phyloP scores from a whole-genome alignment of 192 early-diverging fungal species.

The Coemansia sp. region DNA sequence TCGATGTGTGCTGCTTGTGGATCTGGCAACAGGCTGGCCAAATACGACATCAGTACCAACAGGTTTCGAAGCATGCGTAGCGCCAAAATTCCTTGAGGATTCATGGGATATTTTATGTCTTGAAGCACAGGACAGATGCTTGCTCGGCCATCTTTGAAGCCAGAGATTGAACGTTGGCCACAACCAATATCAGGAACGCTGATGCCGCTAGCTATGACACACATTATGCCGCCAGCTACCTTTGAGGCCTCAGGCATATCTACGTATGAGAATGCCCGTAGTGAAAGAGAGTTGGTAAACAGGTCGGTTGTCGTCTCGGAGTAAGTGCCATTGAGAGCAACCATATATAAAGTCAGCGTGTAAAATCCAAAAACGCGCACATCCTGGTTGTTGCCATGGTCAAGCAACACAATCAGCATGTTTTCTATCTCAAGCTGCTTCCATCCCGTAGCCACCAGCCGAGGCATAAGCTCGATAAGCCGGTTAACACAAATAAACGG shows the following conservation, averaged over 20 bases:
- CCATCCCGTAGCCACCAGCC: conserved; percentile 37
- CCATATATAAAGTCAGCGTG: conserved; percentile 32
- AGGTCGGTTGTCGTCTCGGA: conserved; percentile 29
- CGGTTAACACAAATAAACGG: conserved; percentile 24
- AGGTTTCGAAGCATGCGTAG: conserved; percentile 31
- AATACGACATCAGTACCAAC: conserved; percentile 12
- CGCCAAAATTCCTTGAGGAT: conserved; percentile 44
- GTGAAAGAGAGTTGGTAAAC: conserved; percentile 37
- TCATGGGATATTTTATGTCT: conserved; percentile 28
- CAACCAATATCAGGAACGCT: conserved; percentile 41
- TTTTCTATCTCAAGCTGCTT: conserved; percentile 39
- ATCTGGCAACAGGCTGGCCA: conserved; percentile 31
- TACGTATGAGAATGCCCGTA: conserved; percentile 37
- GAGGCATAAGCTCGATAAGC: conserved; percentile 32
- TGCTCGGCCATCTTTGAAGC: conserved; percentile 27
- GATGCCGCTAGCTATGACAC: conserved; percentile 34
- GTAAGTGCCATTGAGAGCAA: conserved; percentile 14
- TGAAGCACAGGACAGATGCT: conserved; percentile 48
- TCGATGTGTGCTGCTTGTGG: conserved; percentile 23
- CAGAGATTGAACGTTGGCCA: conserved; percentile 38
- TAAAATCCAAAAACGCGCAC: conserved; percentile 38
- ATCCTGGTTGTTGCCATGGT: conserved; percentile 50
- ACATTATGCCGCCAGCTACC: conserved; percentile 37
- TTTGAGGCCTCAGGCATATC: conserved; percentile 41
- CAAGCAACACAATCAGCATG: conserved; percentile 43